Conservation (phyloP, 768 basidiomycete species). For the Galerina sulciceps region DNA sequence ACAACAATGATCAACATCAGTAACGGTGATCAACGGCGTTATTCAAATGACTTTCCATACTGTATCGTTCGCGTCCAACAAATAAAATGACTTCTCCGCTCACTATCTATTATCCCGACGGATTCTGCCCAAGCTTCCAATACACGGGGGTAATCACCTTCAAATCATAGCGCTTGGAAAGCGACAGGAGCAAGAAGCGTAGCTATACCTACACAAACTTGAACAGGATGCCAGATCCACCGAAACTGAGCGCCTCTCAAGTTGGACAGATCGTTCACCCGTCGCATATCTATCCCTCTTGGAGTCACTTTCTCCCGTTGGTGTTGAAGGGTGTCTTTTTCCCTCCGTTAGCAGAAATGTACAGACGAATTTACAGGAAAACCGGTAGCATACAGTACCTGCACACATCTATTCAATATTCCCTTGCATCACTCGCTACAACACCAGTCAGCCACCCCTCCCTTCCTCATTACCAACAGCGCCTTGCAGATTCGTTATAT, state of each 20-base stretch:
- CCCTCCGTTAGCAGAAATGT: conserved; percentile 1
- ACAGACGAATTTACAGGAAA: not conserved
- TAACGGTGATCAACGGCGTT: no score
- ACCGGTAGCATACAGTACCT: not conserved
- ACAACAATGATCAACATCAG: no score
- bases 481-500: conserved; percentile 12
- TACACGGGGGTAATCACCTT: no score
- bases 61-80: no score
- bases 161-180: no score
- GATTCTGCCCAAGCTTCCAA: no score
- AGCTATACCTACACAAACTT: no score
- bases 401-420: conserved; percentile 14
- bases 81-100: no score
- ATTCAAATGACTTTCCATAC: no score
- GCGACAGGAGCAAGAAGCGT: no score
- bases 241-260: no score
- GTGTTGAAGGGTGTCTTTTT: conserved; percentile 8
- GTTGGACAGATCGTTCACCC: not conserved
- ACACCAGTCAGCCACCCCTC: conserved; percentile 13
- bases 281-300: conserved; percentile 7
- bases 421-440: conserved; percentile 9
- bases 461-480: conserved; percentile 18
- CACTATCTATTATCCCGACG: no score
- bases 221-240: not conserved
- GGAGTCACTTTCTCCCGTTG: conserved; percentile 2